A percentile compares a stretch with the other conserved stretches of the same genome.
phyloP scores from a whole-genome alignment of 208 protist genomes.

The Porcisia deanei region DNA sequence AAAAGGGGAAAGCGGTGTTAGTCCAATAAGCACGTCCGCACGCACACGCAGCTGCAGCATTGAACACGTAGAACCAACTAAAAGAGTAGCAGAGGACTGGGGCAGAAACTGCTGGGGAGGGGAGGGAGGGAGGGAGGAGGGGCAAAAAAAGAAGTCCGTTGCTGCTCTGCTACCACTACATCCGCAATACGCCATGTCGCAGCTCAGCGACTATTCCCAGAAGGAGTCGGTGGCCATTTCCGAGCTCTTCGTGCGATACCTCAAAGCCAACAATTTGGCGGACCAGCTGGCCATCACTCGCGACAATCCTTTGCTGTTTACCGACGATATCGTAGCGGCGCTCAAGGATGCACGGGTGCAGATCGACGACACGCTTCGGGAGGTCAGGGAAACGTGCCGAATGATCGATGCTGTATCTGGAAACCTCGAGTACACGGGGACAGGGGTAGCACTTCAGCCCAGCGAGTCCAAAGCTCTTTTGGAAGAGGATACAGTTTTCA shows the following conservation, averaged over 20 bases:
- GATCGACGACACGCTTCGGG: constrained; percentile 32
- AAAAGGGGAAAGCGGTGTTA: not conserved
- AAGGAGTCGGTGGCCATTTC: constrained; percentile 18
- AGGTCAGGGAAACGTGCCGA: constrained; percentile 40
- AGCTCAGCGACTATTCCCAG: too few species aligned
- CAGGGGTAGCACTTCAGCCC: constrained; percentile 29
- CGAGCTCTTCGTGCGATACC: constrained; percentile 32
- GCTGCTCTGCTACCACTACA: not conserved
- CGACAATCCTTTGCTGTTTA: constrained; percentile 29
- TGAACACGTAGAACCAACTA: not conserved
- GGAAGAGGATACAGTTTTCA: constrained; percentile 47
- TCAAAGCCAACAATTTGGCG: constrained; percentile 14
- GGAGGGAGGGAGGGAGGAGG: too few species aligned
- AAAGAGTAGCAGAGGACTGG: not conserved
- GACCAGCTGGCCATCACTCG: constrained; percentile 16
- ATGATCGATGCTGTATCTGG: constrained; percentile 50
- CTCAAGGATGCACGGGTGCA: constrained; percentile 38
- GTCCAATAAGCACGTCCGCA: not conserved
- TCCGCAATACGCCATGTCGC: not conserved
- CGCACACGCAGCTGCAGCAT: not conserved
- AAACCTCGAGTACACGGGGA: constrained; percentile 39
- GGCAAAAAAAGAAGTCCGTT: not conserved
- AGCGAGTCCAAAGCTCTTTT: constrained; percentile 39
- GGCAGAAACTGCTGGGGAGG: too few species aligned
- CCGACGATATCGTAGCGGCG: constrained; percentile 36